Conservation (phyloP, 148 eudicot species). For the Arbutus unedo region DNA sequence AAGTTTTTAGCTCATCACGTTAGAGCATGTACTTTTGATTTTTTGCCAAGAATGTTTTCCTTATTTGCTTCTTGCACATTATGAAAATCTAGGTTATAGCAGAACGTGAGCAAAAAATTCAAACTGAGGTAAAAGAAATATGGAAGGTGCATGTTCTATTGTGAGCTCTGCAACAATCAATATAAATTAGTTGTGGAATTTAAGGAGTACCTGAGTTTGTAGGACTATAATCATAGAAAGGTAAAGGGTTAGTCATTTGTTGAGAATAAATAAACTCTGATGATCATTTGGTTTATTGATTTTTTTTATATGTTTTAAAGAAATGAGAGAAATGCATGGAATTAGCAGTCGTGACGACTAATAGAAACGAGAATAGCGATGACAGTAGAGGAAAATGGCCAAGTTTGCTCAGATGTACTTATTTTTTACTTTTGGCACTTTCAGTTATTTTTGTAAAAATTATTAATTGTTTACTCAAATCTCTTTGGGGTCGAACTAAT, state of each 20-base stretch:
- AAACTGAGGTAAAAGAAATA: constrained; percentile 94
- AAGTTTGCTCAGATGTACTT: constrained; percentile 87
- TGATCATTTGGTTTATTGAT: neutral
- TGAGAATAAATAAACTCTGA: neutral
- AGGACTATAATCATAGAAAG: constrained; percentile 98
- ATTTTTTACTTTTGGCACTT: neutral
- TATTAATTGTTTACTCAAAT: neutral
- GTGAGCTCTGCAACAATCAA: constrained; percentile 97
- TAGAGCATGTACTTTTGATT: too few species aligned
- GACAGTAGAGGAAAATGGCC: constrained; percentile 92
- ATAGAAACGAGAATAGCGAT: constrained; percentile 79
- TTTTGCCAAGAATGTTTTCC: too few species aligned
- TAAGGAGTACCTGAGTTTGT: constrained; percentile 92
- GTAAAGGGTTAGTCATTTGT: constrained; percentile 28
- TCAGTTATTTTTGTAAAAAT: neutral
- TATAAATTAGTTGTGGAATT: constrained; percentile 95
- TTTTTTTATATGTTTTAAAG: constrained; percentile 43
- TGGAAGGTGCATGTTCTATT: constrained; percentile 75
- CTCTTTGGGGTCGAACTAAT: constrained; percentile 1
- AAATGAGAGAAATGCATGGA: constrained; percentile 98
- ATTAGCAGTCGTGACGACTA: constrained; percentile 83
- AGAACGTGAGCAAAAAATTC: constrained; percentile 98
- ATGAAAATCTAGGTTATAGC: constrained; percentile 98
- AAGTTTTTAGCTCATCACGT: too few species aligned
- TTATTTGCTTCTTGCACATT: constrained; percentile 98